These are phyloP conservation scores for Rosa persica DNA, from an alignment of 306 rosid genomes.

Conservation along the genomic window DNA sequence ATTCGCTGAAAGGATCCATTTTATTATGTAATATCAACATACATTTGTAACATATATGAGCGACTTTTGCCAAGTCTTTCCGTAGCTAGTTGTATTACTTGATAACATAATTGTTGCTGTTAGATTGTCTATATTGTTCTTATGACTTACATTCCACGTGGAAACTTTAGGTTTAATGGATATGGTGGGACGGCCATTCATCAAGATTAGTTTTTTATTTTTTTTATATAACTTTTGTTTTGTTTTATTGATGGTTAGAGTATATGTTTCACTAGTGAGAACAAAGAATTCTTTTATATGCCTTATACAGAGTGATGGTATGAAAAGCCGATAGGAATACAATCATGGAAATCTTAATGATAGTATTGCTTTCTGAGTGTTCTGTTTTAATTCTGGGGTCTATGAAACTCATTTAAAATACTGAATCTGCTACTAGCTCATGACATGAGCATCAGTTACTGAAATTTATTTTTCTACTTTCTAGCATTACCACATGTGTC, in stretches of 20 bases:
- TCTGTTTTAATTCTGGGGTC: background rate
- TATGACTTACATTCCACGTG: background rate
- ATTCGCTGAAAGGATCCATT: background rate
- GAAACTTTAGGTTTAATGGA: background rate
- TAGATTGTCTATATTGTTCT: background rate
- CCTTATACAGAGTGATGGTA: background rate
- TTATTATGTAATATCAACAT: background rate
- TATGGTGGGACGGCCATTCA: background rate
- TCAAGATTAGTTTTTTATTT: background rate
- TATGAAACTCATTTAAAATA: background rate
- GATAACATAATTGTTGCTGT: background rate
- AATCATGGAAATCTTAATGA: background rate
- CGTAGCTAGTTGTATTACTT: background rate
- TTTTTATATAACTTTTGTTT: background rate
- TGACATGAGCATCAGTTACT: background rate
- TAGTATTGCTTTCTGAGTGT: background rate
- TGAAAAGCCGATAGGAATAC: background rate
- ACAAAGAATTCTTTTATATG: background rate
- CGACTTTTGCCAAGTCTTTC: background rate
- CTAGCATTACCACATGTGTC: constrained; percentile 60
- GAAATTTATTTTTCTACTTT: constrained; percentile 5
- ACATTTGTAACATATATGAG: background rate
- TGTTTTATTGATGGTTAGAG: background rate
- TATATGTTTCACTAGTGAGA: background rate
- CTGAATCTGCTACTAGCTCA: background rate